These are phyloP conservation scores for Colletotrichum brevisporum DNA, from an alignment of 2,329 filamentous ascomycete genomes.

Conservation along the genomic window DNA sequence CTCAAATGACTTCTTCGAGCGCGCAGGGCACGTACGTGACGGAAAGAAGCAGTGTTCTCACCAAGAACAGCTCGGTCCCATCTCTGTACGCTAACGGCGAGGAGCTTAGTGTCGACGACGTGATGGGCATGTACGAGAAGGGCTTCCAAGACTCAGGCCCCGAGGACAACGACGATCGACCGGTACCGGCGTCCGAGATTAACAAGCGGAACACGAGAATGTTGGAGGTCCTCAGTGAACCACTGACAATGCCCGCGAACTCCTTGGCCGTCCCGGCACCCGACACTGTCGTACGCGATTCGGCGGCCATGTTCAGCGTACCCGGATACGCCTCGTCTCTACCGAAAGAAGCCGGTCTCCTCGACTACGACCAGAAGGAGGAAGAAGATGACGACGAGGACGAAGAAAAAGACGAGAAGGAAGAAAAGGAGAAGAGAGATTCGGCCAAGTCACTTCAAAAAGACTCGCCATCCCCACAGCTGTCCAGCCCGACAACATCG, in stretches of 20 bases:
- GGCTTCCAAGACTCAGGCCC: constrained; percentile 66
- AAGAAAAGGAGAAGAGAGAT: constrained; percentile 58
- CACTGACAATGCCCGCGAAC: constrained; percentile 47
- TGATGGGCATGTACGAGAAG: constrained; percentile 79
- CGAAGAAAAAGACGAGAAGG: background rate
- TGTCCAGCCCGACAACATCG: constrained; percentile 31
- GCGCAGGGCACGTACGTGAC: constrained; percentile 76
- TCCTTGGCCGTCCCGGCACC: constrained; percentile 39
- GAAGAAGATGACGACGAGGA: constrained; percentile 41
- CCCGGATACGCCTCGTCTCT: constrained; percentile 57
- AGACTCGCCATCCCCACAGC: constrained; percentile 44
- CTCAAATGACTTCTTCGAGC: constrained; percentile 68
- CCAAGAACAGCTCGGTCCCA: constrained; percentile 82
- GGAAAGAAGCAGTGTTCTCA: constrained; percentile 85
- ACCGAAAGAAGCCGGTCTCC: constrained; percentile 42
- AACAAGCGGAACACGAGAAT: constrained; percentile 54
- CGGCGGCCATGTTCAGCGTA: constrained; percentile 54
- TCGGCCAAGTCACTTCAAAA: constrained; percentile 61
- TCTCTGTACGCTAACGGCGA: constrained; percentile 69
- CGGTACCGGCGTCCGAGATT: constrained; percentile 56
- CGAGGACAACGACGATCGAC: constrained; percentile 50
- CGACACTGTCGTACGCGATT: constrained; percentile 49
- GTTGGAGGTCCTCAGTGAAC: constrained; percentile 57
- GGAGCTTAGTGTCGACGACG: constrained; percentile 74
- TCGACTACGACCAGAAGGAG: constrained; percentile 44